Evolutionary conservation across 164 flowering plant genomes (phyloP), one percentile per base, ranked within the genome.

Genomic region (Chimonanthus praecox): DNA sequence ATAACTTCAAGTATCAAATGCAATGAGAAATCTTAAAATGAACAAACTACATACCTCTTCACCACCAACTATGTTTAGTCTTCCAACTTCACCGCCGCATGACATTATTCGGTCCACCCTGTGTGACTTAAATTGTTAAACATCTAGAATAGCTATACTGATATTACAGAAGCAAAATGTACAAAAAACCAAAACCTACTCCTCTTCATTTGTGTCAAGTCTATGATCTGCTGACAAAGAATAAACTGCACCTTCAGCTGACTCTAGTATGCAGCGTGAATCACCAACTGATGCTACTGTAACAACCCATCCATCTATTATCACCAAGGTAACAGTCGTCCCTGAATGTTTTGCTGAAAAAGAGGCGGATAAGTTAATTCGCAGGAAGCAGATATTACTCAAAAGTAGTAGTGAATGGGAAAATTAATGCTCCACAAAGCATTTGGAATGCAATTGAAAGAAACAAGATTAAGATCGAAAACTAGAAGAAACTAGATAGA

Each of bases 271-370:
- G 78, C 97, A 94, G 48, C 88, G 92, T 48, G 99, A 95, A 85
- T 95, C 99, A 64, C 99, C 99, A 71, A 95, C 99, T 20, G 99
- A 95, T 73, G 97, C 99, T 74, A 95, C 98, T 46, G 97, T 92
- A 63, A 95, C 72, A n/a, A 89, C 85, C 94, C 91, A 92, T 71
- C 97, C 99, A 82, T 95, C 99, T 71, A 95, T 86, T 75, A 95
- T 89, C 48, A 85, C 90, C 79, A 95, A 93, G 67, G 99, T 95
- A 60, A 93, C 98, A 50, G 99, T 95, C 68, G 99, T 95, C 79
- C 99, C 99, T 9, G 99, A 95, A 6, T 88, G 82, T 85, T 82
- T 89, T 47, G 90, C 98, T 93, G 94, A 73, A 74, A 72, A 62
- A 46, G 6, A 8, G 72, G 47, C 5, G n/a, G 6, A 13, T 2